Base-by-base conservation (phyloP, 192 early-diverging fungal genomes). In the Umbelopsis isabellina region DNA sequence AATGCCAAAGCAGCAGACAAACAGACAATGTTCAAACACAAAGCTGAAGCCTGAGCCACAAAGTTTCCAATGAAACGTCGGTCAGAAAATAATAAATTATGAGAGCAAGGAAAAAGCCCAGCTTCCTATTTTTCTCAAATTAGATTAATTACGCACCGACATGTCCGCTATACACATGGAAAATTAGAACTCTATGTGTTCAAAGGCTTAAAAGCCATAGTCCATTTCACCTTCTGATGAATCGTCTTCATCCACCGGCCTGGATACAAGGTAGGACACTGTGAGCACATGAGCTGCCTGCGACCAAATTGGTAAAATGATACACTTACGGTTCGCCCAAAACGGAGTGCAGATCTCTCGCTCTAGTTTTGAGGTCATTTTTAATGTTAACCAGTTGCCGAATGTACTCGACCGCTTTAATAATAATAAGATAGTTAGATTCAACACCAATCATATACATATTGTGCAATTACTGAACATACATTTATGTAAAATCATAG, bases 401-500 rank as follows among this genome's bases (percentile, higher is more conserved):
- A 55, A 91, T 89, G 65, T 90, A 90, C 71, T 91, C 90, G 2
- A 90, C 90, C 37, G 89, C 87, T 83, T 58, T 41, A 50, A 30
- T 44, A 23, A 53, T 70, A 58, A 13, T 27, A 11, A 72, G 13
- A 6, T 22, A 75, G 46, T 46, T 21, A 53, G 23, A 69, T 23
- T 66, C 25, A 50, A 37, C 22, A 37, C 35, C 11, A 25, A 41
- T 13, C 8, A 47, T 41, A 15, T 13, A 35, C 37, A 22, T 21
- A 18, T n/a, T 30, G 27, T 30, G 27, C 23, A 49, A 3, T 25
- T 10, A 20, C 6, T 45, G 6, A 67, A 15, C 66, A 73, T 82
- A 83, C 85, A 82, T 76, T 89, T 91, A 71, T 93, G 90, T 50
- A 95, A 78, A 66, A 96, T 94, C 49, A 92, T 80, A 9, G 91